Base-by-base conservation (phyloP, 1,284 basidiomycete species). In the Testicularia cyperi region DNA sequence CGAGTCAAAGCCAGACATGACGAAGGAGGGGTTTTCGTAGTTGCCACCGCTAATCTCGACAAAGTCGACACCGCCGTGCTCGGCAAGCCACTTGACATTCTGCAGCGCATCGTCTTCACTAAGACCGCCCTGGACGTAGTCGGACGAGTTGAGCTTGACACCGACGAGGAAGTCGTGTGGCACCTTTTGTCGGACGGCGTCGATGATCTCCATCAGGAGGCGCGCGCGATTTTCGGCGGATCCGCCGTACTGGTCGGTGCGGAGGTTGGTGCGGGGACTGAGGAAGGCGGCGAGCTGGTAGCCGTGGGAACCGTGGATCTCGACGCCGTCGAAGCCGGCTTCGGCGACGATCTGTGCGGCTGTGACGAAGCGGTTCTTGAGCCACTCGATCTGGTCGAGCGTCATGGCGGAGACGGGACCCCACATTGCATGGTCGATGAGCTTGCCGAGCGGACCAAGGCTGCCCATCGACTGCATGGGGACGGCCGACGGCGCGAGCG, bases 251-350 rank as follows among this genome's bases (percentile, higher is more conserved):
- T 78, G 79, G 75, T 88, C 87, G 19, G 64, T 77, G 16, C 88
- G 83, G 12, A 76, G 62, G 74, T 94, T 94, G 27, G 84, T 84
- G 86, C 89, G 62, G 1, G 40, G 83, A 4, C 86, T 90, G 28
- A 96, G 80, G 73, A 92, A 94, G 60, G 90, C 85, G 0, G 90
- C 83, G 14, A 96, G 79, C 15, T 95, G 81, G 75, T 95, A 79
- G 20, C 91, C 91, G 78, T 95, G 92, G 2, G 88, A 87, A 23
- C 83, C 87, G 77, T 97, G 92, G 16, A 97, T 62, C 71, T 97
- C 85, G 10, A 95, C 80, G 0, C 92, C 92, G 65, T 95, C 89
- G 74, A 92, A 95, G 0, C 90, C 90, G 20, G 87, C 80, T 41
- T 66, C 52, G 39, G 66, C 70, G n/a, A 77, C 74, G 39, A 88